These are phyloP conservation scores for Solanum lycopersicoides DNA, from an alignment of 257 asterid species.

Conservation along the genomic window DNA sequence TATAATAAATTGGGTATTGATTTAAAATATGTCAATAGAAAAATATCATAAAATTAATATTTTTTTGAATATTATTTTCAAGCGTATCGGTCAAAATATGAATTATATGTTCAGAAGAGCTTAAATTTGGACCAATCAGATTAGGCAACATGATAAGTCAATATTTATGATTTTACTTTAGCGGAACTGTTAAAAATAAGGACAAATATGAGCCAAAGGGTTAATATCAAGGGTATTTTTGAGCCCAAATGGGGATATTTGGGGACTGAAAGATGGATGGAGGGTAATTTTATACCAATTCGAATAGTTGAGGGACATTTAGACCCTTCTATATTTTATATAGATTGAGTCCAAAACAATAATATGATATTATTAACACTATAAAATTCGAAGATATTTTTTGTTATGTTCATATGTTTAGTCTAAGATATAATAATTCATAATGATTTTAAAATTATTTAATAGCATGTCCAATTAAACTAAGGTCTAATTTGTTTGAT, in stretches of 20 bases:
- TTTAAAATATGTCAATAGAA: background rate
- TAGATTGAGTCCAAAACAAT: background rate
- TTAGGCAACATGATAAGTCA: background rate
- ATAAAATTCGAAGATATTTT: background rate
- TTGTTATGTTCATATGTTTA: background rate
- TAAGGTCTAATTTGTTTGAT: background rate
- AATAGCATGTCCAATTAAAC: background rate
- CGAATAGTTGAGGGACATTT: background rate
- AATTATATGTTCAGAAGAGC: background rate
- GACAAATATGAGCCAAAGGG: background rate
- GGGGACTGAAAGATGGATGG: background rate
- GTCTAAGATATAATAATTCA: background rate
- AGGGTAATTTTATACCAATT: background rate
- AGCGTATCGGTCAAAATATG: background rate
- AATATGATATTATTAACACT: background rate
- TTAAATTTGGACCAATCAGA: background rate
- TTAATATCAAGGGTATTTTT: background rate
- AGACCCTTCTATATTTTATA: background rate
- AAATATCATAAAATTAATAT: background rate
- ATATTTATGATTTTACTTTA: background rate
- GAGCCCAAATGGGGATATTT: background rate
- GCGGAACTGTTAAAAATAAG: background rate
- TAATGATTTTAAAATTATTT: no score
- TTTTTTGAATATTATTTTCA: background rate
- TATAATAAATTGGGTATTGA: background rate